Conservation (phyloP, 2,329 filamentous ascomycete genomes). For the Fusarium compactum region DNA sequence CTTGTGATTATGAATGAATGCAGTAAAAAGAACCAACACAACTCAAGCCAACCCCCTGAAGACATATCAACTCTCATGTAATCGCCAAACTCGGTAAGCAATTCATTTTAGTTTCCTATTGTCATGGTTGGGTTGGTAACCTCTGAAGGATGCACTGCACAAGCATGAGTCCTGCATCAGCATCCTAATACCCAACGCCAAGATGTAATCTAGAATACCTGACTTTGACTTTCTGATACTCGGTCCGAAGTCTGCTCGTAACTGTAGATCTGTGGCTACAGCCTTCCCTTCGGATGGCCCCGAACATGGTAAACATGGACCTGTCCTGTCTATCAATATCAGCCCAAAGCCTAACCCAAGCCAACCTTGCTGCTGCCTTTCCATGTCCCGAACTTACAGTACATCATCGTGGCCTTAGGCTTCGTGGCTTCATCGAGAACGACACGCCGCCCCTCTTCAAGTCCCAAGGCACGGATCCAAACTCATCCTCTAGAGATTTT, state of each 20-base stretch:
- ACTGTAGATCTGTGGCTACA: conserved; percentile 30
- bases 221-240: conserved; percentile 22
- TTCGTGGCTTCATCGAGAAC: neutral
- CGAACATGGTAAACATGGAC: conserved; percentile 29
- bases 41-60: conserved; percentile 5
- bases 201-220: neutral
- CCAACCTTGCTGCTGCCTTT: conserved; percentile 1
- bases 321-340: conserved; percentile 7
- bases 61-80: conserved; percentile 1
- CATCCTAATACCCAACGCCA: neutral
- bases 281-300: conserved; percentile 37
- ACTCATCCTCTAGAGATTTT: neutral
- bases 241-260: conserved; percentile 30
- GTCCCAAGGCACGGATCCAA: conserved; percentile 1
- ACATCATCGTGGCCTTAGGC: conserved; percentile 3
- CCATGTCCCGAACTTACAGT: neutral
- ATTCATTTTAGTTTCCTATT: neutral
- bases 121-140: neutral
- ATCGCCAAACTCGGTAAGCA: conserved; percentile 10
- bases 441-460: neutral
- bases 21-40: conserved; percentile 1
- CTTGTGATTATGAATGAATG: neutral
- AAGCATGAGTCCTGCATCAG: neutral
- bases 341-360: conserved; percentile 12
- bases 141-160: neutral